Evolutionary conservation across 441 rosid genomes (phyloP).

Genomic region (Codiaeum variegatum): DNA sequence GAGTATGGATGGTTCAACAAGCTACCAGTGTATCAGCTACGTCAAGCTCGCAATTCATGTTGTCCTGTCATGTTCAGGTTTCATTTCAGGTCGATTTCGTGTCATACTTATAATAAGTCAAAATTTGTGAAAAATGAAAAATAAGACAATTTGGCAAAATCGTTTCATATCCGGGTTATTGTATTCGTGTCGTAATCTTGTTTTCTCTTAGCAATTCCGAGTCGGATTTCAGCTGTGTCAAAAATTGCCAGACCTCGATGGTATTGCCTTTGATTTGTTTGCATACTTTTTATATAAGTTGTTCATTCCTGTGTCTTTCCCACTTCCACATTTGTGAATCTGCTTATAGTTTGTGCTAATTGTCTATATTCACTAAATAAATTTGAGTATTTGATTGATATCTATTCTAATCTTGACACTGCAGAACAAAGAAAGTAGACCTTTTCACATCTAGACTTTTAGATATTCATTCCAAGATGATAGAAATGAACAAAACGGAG

Average conservation of each 20-base stretch:
- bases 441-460: conserved; percentile 85
- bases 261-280: not conserved
- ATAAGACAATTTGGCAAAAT: too few species aligned
- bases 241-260: too few species aligned
- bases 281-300: not conserved
- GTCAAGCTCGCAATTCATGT: too few species aligned
- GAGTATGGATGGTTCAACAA: not conserved
- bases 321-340: not conserved
- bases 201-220: too few species aligned
- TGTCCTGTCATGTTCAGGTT: too few species aligned
- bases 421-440: conserved; percentile 89
- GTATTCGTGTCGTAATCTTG: too few species aligned
- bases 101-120: too few species aligned
- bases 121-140: too few species aligned
- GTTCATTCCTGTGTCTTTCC: not conserved
- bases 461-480: conserved; percentile 89
- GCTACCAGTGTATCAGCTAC: too few species aligned
- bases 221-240: too few species aligned
- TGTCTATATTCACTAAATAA: not conserved
- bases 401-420: conserved; percentile 21
- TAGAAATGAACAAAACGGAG: conserved; percentile 83
- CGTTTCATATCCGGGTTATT: too few species aligned
- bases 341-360: not conserved
- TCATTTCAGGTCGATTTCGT: too few species aligned
- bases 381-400: not conserved